Percentiles rank a stretch among this genome's conserved stretches.
Conservation (phyloP, 2,329 filamentous ascomycete species). For the Aspergillus sergii region DNA sequence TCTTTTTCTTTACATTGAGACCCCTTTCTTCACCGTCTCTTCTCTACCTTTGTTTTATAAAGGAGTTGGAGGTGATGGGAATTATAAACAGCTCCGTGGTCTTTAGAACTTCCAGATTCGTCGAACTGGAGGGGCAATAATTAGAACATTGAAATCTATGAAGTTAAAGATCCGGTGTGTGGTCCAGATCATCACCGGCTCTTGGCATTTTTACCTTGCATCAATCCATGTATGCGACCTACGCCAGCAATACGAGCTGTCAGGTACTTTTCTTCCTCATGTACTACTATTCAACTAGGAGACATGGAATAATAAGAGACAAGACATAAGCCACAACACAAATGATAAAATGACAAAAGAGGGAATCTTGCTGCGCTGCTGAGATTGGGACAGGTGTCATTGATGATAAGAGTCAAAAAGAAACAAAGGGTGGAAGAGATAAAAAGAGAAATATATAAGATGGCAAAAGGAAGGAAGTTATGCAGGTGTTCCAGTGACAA, state of each 20-base stretch:
- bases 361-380: slow-evolving; percentile 46
- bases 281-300: slow-evolving; percentile 35
- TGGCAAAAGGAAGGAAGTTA: slow-evolving; percentile 24
- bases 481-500: slow-evolving; percentile 30
- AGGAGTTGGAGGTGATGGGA: neutral
- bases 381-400: slow-evolving; percentile 37
- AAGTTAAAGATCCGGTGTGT: neutral
- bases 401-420: slow-evolving; percentile 25
- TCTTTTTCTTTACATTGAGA: neutral
- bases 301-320: slow-evolving; percentile 29
- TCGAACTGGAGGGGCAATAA: neutral
- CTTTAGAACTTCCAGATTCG: neutral
- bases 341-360: slow-evolving; percentile 37
- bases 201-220: neutral
- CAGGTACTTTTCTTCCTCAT: slow-evolving; percentile 30
- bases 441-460: slow-evolving; percentile 14
- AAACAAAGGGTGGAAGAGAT: slow-evolving; percentile 23
- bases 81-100: neutral
- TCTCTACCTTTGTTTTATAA: neutral
- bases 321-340: slow-evolving; percentile 31
- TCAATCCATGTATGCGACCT: neutral
- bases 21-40: neutral
- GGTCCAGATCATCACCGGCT: neutral
- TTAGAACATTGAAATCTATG: neutral
- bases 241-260: neutral